Conservation (phyloP, 257 asterid species). For the Solanum appendiculatum region DNA sequence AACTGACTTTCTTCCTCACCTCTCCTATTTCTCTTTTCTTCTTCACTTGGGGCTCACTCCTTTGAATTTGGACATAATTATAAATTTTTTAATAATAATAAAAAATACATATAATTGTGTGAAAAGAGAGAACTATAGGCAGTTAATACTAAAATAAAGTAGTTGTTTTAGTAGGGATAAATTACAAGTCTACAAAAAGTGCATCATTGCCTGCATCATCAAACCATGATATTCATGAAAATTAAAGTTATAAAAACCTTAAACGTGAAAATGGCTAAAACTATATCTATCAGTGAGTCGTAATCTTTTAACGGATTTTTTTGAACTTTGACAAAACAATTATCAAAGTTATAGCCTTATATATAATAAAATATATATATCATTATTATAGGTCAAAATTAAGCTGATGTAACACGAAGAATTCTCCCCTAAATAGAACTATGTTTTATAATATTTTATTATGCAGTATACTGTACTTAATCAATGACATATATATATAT, state of each 20-base stretch:
- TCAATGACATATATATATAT: background rate
- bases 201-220: background rate
- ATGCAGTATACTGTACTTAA: background rate
- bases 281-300: background rate
- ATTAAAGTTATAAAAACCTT: background rate
- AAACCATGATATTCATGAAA: background rate
- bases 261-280: background rate
- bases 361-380: no score
- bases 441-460: background rate
- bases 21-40: background rate
- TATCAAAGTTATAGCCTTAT: no score
- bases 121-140: background rate
- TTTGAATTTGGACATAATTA: background rate
- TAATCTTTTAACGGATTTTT: background rate
- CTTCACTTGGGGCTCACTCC: background rate
- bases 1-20: background rate
- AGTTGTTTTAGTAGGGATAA: background rate
- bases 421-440: background rate
- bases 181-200: background rate
- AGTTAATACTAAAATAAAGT: background rate
- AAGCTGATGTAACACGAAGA: background rate
- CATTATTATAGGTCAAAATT: background rate
- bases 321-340: background rate
- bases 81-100: background rate
- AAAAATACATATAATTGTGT: background rate